These are phyloP conservation scores for Globisporangium solare DNA, from an alignment of 352 stramenopile species.

Conservation along the genomic window DNA sequence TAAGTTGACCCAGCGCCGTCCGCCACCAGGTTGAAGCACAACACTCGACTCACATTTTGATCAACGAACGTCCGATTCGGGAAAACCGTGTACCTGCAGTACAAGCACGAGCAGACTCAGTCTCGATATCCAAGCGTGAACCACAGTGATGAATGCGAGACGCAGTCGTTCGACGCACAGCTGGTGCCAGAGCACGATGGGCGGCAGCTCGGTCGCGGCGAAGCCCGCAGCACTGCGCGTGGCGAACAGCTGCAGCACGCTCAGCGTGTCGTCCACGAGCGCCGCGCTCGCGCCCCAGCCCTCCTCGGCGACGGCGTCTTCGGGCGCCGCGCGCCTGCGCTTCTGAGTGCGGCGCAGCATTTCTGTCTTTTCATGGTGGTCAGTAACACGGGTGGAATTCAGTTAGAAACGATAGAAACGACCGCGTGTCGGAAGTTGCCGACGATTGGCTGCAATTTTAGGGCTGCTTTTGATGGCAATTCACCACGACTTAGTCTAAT, in stretches of 20 bases:
- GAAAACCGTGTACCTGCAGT: slow-evolving; percentile 46
- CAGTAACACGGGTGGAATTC: too few relatives aligned
- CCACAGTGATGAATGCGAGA: not conserved
- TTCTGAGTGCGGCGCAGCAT: too few relatives aligned
- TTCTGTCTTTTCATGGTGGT: too few relatives aligned
- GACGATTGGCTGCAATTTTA: too few relatives aligned
- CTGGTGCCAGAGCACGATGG: slow-evolving; percentile 51
- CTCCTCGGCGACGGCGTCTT: slow-evolving; percentile 8
- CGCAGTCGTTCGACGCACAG: slow-evolving; percentile 25
- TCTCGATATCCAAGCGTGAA: not conserved
- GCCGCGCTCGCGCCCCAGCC: slow-evolving; percentile 24
- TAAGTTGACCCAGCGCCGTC: not conserved
- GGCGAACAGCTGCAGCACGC: slow-evolving; percentile 45
- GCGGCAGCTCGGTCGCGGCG: slow-evolving; percentile 25
- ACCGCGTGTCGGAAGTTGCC: too few relatives aligned
- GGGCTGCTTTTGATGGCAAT: too few relatives aligned
- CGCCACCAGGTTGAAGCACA: not conserved
- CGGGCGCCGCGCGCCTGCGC: too few relatives aligned
- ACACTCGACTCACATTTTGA: slow-evolving; percentile 36
- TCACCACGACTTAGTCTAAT: too few relatives aligned
- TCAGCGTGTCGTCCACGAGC: slow-evolving; percentile 48
- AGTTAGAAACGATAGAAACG: too few relatives aligned
- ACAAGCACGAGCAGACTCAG: not conserved
- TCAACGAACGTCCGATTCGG: slow-evolving; percentile 60
- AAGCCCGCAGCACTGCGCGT: slow-evolving; percentile 37